Conservation (phyloP, 371 early-diverging fungal genomes). For the Umbelopsis sp. region DNA sequence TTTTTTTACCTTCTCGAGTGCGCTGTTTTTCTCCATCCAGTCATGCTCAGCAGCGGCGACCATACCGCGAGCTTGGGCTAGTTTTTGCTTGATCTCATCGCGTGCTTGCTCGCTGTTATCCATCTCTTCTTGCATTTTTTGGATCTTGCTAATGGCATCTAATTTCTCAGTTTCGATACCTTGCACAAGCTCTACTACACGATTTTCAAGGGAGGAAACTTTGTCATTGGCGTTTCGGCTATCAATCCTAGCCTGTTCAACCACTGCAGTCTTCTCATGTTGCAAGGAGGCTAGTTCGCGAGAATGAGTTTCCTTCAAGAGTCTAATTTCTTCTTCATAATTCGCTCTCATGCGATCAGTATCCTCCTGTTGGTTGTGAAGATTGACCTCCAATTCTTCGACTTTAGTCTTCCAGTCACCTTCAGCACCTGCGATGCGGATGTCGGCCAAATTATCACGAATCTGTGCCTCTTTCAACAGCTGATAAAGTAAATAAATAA, state of each 20-base stretch:
- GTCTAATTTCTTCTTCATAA: constrained; percentile 2
- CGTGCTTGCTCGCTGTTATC: constrained; percentile 42
- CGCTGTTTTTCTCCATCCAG: constrained; percentile 48
- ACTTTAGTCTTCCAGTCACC: constrained; percentile 44
- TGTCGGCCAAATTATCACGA: constrained; percentile 50
- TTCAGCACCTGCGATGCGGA: constrained; percentile 46
- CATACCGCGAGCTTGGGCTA: constrained; percentile 57
- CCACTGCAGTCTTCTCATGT: background rate
- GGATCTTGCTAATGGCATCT: constrained; percentile 4
- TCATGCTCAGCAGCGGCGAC: constrained; percentile 54
- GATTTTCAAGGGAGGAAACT: background rate
- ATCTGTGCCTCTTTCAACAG: constrained; percentile 49
- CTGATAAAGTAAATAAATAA: constrained; percentile 24
- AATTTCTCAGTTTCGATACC: constrained; percentile 20
- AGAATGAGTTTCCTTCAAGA: constrained; percentile 1
- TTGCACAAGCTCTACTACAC: constrained; percentile 16
- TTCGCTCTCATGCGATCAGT: constrained; percentile 17
- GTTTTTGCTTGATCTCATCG: constrained; percentile 44
- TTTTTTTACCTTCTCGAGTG: constrained; percentile 28
- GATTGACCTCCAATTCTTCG: constrained; percentile 29
- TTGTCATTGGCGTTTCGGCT: constrained; percentile 8
- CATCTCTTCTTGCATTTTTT: constrained; percentile 29
- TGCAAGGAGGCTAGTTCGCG: background rate
- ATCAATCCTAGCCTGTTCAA: constrained; percentile 7
- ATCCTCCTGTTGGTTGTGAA: constrained; percentile 33